Base-by-base conservation (phyloP, 495 filamentous ascomycete genomes). In the Penicillium silybi region DNA sequence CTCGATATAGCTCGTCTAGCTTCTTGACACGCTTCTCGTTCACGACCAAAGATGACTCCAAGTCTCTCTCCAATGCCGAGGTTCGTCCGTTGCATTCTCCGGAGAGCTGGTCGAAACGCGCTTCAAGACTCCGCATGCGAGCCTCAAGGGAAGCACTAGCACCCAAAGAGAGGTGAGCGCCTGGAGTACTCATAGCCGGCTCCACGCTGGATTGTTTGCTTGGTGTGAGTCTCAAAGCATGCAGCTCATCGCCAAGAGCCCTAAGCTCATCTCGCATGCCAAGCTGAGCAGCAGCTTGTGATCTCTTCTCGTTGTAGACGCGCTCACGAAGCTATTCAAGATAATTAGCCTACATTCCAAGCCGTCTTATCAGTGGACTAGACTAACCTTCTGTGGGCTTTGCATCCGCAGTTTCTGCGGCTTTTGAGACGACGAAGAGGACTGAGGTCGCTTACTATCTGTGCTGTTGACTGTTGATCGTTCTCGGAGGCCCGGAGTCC, bases 1-100 rank as follows among this genome's bases (percentile, higher is more conserved):
- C 87, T 52, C 90, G 88, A 70, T 95, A 93, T 32, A 96, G 69
- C 66, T 93, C 88, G 64, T 97, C 92, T 29, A 97, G 80, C 37
- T 89, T 86, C 59, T 84, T 86, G 39, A 85, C 86, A 48, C 93
- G 92, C 42, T 75, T 78, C 62, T 96, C 90, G 49, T 78, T 83
- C 3, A 87, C 81, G 32, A 82, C 73, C 5, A 95, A 76, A 1
- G 81, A 84, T 9, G 76, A 81, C 43, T 89, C 85, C 41, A 92
- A 54, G 50, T 92, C 88, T 50, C 70, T 75, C 46, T 85, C 80
- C 13, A 95, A 70, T 2, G 75, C 68, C 5, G 81, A 74, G 15
- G 86, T 78, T 18, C 83, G 82, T 16, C 73, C 69, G 4, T 67
- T 78, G 35, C 92, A 74, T n/a, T 85, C 79, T 18, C 74, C 71